Base-by-base conservation (phyloP, 208 protist species). In the Phytomonas sp. region DNA sequence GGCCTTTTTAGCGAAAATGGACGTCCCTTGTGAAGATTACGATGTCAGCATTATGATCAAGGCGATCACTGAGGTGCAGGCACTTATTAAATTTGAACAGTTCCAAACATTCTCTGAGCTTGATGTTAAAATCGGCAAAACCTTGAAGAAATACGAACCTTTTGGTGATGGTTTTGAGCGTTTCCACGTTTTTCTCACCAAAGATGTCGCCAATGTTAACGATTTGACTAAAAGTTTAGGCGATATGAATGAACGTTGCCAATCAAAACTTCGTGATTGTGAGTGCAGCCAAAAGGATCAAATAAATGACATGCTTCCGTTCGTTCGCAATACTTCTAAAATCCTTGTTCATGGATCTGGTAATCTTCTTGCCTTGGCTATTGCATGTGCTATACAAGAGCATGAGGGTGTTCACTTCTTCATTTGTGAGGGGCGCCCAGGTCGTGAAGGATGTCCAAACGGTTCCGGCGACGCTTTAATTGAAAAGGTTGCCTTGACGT, bases 341-440 rank as follows among this genome's bases (percentile, higher is more conserved):
- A 93, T 96, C 70, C 75, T 96, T 4, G 91, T 96, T 66, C 84
- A 93, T 62, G 91, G 91, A 23, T 93, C 81, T 43, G 91, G 91
- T 11, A 78, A 75, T 56, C 71, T 94, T 36, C 76, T 96, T 8
- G 88, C 91, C 8, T 74, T 88, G 32, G 79, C 88, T 0, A 89
- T 96, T 71, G 88, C 88, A 4, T 89, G 81, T 32, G 81, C 91
- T 4, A 87, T 96, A 59, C 82, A 92, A 60, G 79, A 91, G 73
- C 73, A 87, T 34, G 81, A 91, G 72, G 91, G 91, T 20, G 91
- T 92, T 28, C 86, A 84, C 63, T 96, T 96, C 68, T 94, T 86
- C 70, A 83, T 96, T 40, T 92, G 83, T 69, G 88, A 96, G 66
- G 91, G 91, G 5, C 72, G 69, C 2, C 87, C 91, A 2, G 69